Evolutionary conservation across 2,329 filamentous ascomycete genomes (phyloP), one percentile per base, ranked within the genome.

Genomic region (Cercospora sesami): DNA sequence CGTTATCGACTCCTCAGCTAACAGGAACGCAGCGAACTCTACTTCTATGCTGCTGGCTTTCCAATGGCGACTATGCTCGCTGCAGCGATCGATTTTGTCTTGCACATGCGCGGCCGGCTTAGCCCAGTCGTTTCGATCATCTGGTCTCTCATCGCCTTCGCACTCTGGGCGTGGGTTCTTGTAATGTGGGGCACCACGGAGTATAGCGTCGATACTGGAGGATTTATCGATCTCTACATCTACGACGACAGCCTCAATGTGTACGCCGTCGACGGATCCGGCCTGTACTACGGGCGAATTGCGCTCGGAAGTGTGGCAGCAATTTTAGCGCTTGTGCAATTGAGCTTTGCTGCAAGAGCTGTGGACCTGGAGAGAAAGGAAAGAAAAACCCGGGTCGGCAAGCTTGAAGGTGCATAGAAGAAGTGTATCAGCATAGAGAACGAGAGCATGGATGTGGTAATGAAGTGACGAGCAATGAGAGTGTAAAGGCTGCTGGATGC

Each of bases 11-110:
- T 31, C 21, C 8, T 21, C 12, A 21, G 18, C 10, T 33, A n/a
- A 53, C 26, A 10, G 7, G 9, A 16, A 23, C n/a, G 8, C 33
- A 64, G 63, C 14, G 28, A 45, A 39, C 14, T 65, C 14, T 65
- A 65, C 63, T 60, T 65, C 23, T 65, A 65, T 16, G 63, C 63
- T 33, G 51, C 53, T 4, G 63, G 51, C 23, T 12, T 65, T 4
- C 53, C 63, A 1, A 65, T 65, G 53, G 63, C 63, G 16, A 65
- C 63, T 7, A 65, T 60, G 63, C 63, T 65, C 14, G 63, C 63
- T n/a, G 53, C 63, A 48, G 53, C 39, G n/a, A 60, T 65, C 16
- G 63, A 65, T 26, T 60, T 59, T n/a, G 18, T 60, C 16, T 16
- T 65, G n/a, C 39, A 59, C 53, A 42, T 14, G 21, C 63, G 63